Evolutionary conservation across 2,329 filamentous ascomycete genomes (phyloP).

Genomic region (Aspergillus floridensis): DNA sequence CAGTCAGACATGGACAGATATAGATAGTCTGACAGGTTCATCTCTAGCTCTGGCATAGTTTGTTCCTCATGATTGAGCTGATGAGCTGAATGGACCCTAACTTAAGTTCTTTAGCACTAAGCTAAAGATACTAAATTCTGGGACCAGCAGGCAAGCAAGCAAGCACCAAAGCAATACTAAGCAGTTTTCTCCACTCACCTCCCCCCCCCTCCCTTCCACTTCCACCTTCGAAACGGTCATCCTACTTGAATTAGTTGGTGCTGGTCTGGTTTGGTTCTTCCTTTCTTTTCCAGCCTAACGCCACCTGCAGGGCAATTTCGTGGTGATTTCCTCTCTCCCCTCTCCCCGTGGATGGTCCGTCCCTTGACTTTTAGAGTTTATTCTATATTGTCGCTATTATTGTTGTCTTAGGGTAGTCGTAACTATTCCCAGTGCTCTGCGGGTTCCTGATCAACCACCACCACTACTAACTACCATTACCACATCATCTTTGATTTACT

Average conservation of each 20-base stretch:
- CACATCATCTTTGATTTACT: neutral
- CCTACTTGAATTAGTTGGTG: neutral
- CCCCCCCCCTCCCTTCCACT: neutral
- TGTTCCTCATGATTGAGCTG: neutral
- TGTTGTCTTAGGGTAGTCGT: neutral
- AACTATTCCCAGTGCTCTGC: neutral
- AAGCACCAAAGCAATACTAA: conserved; percentile 13
- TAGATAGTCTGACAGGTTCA: neutral
- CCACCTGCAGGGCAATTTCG: conserved; percentile 4
- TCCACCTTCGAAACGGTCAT: neutral
- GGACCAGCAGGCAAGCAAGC: neutral
- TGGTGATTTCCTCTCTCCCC: neutral
- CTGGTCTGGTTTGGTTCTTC: neutral
- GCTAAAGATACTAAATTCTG: neutral
- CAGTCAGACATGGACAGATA: neutral
- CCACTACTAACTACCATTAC: neutral
- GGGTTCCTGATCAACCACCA: neutral
- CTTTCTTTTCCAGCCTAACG: neutral
- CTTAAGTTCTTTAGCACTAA: neutral
- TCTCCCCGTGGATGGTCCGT: neutral
- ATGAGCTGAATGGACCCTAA: neutral
- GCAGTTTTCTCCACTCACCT: conserved; percentile 12
- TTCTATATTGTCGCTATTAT: neutral
- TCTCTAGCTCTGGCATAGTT: neutral
- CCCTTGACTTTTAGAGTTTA: neutral